Evolutionary conservation across 257 asterid species (phyloP), one percentile per base, ranked within the genome.

Genomic region (Solanum etuberosum): DNA sequence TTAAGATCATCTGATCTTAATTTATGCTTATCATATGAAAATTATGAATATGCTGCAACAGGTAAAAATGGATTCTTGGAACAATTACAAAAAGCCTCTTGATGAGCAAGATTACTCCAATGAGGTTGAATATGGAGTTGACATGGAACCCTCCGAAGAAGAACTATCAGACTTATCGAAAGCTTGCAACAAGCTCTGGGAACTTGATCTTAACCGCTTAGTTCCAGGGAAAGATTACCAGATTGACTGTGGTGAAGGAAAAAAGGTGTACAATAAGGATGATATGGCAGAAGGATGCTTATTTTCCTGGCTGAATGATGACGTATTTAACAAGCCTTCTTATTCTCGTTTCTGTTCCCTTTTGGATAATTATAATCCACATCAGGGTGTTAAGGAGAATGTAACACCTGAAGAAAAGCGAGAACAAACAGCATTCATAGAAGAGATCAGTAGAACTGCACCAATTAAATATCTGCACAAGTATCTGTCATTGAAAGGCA

Each of bases 381-480:
- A 94, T 29, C 92, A 93, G 89, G 99, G 99, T 71, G 59, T 78
- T 87, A 95, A 96, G 89, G 99, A 96, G 94, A 92, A 86, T 42
- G 97, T 95, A 84, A 95, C 99, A 91, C 16, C 92, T 86, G 83
- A 95, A 90, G 99, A 95, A 92, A 93, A 85, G 90, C 95, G 93
- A 92, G 99, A 96, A 90, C 92, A 96, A 88, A 91, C 88, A 73
- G 98, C 98, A 59, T 96, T 96, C 89, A 90, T 96, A 4, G 99
- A 96, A 91, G 99, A 96, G 94, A 94, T 95, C 73, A 93, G 98
- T 89, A 91, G 98, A 90, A 96, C 98, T 83, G 98, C 98, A 78
- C 98, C 98, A 83, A 94, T 96, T 68, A 93, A 91, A 88, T 96
- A 94, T 91, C 96, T 96, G 78, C 92, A 93, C 91, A 94, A 91